Evolutionary conservation across 129 eudicot species (phyloP).

Genomic region (Deinandra increscens): DNA sequence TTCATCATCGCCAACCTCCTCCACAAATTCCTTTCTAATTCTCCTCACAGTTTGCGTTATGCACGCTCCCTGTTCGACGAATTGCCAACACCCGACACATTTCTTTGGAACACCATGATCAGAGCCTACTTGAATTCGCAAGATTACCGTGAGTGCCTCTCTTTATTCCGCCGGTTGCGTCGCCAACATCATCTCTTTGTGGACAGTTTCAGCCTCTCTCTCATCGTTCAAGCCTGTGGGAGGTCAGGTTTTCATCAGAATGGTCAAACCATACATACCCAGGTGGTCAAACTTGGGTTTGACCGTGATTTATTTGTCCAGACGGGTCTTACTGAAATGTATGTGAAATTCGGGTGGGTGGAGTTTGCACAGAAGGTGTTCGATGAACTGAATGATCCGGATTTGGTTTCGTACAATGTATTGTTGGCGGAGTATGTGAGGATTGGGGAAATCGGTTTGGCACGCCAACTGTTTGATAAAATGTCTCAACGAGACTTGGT

Average conservation of each 20-base stretch:
- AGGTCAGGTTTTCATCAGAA: slow-evolving; percentile 7
- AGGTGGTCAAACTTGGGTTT: slow-evolving; percentile 37
- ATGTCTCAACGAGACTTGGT: slow-evolving; percentile 43
- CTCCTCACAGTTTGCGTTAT: slow-evolving; percentile 18
- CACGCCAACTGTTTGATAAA: slow-evolving; percentile 35
- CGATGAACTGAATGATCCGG: slow-evolving; percentile 31
- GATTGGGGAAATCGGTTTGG: slow-evolving; percentile 31
- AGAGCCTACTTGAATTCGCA: slow-evolving; percentile 35
- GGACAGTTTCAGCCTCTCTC: slow-evolving; percentile 41
- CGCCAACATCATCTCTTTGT: slow-evolving; percentile 22
- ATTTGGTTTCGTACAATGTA: slow-evolving; percentile 38
- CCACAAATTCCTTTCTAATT: neutral
- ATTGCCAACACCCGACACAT: slow-evolving; percentile 37
- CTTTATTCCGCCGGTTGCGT: slow-evolving; percentile 24
- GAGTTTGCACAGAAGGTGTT: slow-evolving; percentile 34
- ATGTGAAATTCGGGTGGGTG: slow-evolving; percentile 29
- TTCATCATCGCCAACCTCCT: slow-evolving; percentile 35
- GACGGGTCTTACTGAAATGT: slow-evolving; percentile 41
- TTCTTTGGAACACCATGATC: slow-evolving; percentile 41
- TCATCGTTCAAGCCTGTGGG: slow-evolving; percentile 32
- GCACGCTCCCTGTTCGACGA: slow-evolving; percentile 32
- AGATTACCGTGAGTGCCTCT: slow-evolving; percentile 17
- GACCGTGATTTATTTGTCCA: slow-evolving; percentile 38
- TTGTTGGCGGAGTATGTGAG: slow-evolving; percentile 39
- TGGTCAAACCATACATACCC: slow-evolving; percentile 37